Percentiles rank a stretch among this genome's conserved stretches.
These are phyloP conservation scores for Malus fusca DNA, from an alignment of 306 rosid species.

Conservation along the genomic window DNA sequence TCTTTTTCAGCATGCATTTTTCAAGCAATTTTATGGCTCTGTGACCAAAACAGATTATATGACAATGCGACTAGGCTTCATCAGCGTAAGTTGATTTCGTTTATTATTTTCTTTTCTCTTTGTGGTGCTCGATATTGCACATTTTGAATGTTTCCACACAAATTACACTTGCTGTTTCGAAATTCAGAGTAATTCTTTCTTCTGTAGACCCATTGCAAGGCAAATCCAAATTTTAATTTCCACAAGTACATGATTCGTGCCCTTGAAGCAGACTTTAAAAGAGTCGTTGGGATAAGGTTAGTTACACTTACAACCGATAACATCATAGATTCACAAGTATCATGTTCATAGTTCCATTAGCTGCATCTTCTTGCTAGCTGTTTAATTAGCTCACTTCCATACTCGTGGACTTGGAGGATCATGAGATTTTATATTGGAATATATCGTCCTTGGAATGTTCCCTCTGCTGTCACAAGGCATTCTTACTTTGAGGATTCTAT, in stretches of 20 bases:
- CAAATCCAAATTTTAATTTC: constrained; percentile 27
- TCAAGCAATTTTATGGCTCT: constrained; percentile 31
- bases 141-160: too few relatives aligned
- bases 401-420: neutral
- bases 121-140: neutral
- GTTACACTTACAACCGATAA: neutral
- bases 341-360: neutral
- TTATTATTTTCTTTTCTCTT: neutral
- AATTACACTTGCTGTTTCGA: too few relatives aligned
- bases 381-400: neutral
- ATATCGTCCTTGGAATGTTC: neutral
- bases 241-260: constrained; percentile 33
- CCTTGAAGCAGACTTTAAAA: constrained; percentile 29
- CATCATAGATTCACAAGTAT: too few relatives aligned
- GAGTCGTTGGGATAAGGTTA: constrained; percentile 34
- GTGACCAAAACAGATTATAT: constrained; percentile 29
- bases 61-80: constrained; percentile 29
- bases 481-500: neutral
- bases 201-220: constrained; percentile 22
- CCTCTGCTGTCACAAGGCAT: neutral
- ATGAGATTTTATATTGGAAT: neutral
- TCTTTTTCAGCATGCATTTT: constrained; percentile 20
- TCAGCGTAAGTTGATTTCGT: constrained; percentile 6
- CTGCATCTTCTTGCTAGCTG: neutral
- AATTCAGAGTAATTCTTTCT: neutral